A percentile compares a stretch with the other conserved stretches of the same genome.
phyloP scores from a whole-genome alignment of 2,329 filamentous ascomycete genomes.

The Phialophora expanda region DNA sequence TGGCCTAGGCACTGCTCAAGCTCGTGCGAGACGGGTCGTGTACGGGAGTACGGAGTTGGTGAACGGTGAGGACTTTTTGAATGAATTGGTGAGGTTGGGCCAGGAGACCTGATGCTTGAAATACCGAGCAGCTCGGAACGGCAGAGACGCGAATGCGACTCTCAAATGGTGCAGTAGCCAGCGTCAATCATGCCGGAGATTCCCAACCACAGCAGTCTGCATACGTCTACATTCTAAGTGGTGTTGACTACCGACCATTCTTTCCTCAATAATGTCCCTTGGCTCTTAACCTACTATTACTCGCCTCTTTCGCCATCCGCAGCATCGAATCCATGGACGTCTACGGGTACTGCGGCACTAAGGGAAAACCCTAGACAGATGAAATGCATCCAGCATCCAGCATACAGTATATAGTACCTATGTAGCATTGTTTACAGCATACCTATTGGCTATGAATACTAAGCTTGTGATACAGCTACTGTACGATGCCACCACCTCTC shows the following conservation, averaged over 20 bases:
- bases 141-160: not conserved
- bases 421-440: too few relatives aligned
- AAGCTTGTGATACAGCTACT: too few relatives aligned
- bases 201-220: not conserved
- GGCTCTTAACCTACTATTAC: not conserved
- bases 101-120: not conserved
- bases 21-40: constrained; percentile 77
- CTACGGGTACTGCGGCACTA: not conserved
- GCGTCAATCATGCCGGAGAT: not conserved
- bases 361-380: too few relatives aligned
- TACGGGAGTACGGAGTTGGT: constrained; percentile 87
- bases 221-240: not conserved
- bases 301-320: not conserved
- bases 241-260: not conserved
- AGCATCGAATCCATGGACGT: not conserved
- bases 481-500: too few relatives aligned
- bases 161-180: not conserved
- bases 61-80: constrained; percentile 66
- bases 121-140: not conserved
- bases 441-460: not conserved
- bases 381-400: not conserved
- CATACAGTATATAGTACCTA: too few relatives aligned
- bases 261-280: not conserved
- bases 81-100: constrained; percentile 61
- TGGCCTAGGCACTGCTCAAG: constrained; percentile 48